phyloP scores from a whole-genome alignment of 768 basidiomycete species.

The Infundibulicybe gibba region DNA sequence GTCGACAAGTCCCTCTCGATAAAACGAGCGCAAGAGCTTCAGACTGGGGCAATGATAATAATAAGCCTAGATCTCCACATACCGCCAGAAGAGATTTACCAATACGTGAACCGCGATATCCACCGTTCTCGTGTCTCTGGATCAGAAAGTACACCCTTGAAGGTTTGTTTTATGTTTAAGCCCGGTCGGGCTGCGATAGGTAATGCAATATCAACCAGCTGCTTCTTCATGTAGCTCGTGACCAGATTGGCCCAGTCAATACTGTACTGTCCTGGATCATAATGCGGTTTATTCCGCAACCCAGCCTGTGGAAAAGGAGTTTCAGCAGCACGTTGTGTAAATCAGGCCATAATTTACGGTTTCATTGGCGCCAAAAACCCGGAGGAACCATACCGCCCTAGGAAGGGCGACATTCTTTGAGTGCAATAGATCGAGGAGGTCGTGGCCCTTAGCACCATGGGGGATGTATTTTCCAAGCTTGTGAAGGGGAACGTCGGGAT shows the following conservation, averaged over 20 bases:
- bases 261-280: constrained; percentile 81
- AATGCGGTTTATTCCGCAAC: constrained; percentile 72
- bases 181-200: constrained; percentile 81
- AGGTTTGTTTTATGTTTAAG: constrained; percentile 78
- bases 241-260: constrained; percentile 83
- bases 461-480: too few relatives aligned
- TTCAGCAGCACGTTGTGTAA: too few relatives aligned
- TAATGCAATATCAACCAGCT: constrained; percentile 71
- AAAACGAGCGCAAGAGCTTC: constrained; percentile 69
- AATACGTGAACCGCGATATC: constrained; percentile 77
- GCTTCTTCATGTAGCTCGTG: constrained; percentile 80
- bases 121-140: constrained; percentile 66
- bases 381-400: constrained; percentile 84
- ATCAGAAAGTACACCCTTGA: constrained; percentile 79
- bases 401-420: constrained; percentile 73
- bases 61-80: constrained; percentile 15
- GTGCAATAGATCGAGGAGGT: constrained; percentile 77
- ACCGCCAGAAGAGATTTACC: constrained; percentile 43
- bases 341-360: constrained; percentile 49
- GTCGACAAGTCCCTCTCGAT: constrained; percentile 78
- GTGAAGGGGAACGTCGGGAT: constrained; percentile 74
- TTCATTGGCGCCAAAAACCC: constrained; percentile 86
- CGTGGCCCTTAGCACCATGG: constrained; percentile 82
- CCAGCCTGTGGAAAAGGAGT: constrained; percentile 63
- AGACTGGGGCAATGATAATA: constrained; percentile 47